Conservation (phyloP, 768 basidiomycete genomes). For the Ephemerocybe angulata region DNA sequence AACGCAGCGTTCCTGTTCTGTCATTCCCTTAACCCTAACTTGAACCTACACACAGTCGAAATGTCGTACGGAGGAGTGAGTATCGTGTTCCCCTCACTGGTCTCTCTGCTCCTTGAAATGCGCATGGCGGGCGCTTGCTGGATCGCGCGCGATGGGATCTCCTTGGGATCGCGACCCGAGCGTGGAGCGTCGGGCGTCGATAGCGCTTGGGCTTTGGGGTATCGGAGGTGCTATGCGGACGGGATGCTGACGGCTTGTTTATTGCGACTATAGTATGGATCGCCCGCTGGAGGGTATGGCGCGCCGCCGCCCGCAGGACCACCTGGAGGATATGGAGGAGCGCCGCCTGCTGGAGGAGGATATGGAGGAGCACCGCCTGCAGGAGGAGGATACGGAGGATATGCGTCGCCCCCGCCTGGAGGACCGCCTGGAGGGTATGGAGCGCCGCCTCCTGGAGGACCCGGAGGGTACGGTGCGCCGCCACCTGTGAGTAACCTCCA, state of each 20-base stretch:
- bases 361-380: conserved; percentile 19
- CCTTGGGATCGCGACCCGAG: too few species aligned
- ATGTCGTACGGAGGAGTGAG: conserved; percentile 38
- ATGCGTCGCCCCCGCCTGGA: conserved; percentile 16
- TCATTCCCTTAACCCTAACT: background rate
- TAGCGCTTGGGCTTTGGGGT: background rate
- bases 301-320: conserved; percentile 19
- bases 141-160: too few species aligned
- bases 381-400: conserved; percentile 10
- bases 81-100: background rate
- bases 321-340: conserved; percentile 24
- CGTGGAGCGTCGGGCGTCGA: too few species aligned
- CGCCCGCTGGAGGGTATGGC: conserved; percentile 26
- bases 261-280: conserved; percentile 13
- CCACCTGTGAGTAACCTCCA: background rate
- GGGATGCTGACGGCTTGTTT: background rate
- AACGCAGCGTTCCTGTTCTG: too few species aligned
- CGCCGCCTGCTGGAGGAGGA: conserved; percentile 19
- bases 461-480: too few species aligned
- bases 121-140: too few species aligned
- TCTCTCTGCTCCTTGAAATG: too few species aligned
- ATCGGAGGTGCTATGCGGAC: too few species aligned
- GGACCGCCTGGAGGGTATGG: conserved; percentile 4
- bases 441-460: too few species aligned
- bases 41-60: background rate